phyloP scores from a whole-genome alignment of 495 filamentous ascomycete genomes.

The Trichoderma reesei region DNA sequence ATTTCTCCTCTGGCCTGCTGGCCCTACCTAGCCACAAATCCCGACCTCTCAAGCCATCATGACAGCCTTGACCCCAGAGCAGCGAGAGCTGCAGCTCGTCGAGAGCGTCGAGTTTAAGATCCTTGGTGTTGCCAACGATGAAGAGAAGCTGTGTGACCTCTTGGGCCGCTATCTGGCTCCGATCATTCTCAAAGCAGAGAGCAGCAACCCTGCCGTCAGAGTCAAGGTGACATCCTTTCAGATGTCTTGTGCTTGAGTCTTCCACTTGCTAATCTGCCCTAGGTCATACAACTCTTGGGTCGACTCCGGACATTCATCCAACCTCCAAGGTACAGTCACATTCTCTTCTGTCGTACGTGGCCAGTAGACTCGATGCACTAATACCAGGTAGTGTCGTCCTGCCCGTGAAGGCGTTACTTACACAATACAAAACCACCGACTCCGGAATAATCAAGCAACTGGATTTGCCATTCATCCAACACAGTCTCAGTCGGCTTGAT shows the following conservation, averaged over 20 bases:
- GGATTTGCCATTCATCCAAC: slow-evolving; percentile 81
- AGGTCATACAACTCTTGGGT: slow-evolving; percentile 65
- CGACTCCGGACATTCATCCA: slow-evolving; percentile 39
- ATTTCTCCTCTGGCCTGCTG: not conserved
- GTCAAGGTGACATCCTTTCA: slow-evolving; percentile 53
- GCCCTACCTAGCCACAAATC: not conserved
- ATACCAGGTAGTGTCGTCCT: slow-evolving; percentile 52
- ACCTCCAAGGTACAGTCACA: slow-evolving; percentile 26
- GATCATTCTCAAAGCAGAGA: slow-evolving; percentile 73
- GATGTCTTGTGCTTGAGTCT: not conserved
- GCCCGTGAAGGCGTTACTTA: slow-evolving; percentile 71
- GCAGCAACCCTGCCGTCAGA: slow-evolving; percentile 68
- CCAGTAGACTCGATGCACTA: slow-evolving; percentile 11
- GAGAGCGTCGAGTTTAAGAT: slow-evolving; percentile 87
- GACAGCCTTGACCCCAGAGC: slow-evolving; percentile 39
- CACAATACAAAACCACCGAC: slow-evolving; percentile 74
- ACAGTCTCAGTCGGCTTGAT: slow-evolving; percentile 65
- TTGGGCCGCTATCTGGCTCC: slow-evolving; percentile 73
- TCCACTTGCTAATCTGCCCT: not conserved
- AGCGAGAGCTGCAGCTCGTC: slow-evolving; percentile 72
- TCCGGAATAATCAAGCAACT: slow-evolving; percentile 74
- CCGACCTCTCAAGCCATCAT: slow-evolving; percentile 16
- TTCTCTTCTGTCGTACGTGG: not conserved
- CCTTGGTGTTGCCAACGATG: slow-evolving; percentile 68
- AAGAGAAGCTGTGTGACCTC: slow-evolving; percentile 65